These are phyloP conservation scores for Rhodotorula toruloides DNA, from an alignment of 768 basidiomycete genomes.

Conservation along the genomic window DNA sequence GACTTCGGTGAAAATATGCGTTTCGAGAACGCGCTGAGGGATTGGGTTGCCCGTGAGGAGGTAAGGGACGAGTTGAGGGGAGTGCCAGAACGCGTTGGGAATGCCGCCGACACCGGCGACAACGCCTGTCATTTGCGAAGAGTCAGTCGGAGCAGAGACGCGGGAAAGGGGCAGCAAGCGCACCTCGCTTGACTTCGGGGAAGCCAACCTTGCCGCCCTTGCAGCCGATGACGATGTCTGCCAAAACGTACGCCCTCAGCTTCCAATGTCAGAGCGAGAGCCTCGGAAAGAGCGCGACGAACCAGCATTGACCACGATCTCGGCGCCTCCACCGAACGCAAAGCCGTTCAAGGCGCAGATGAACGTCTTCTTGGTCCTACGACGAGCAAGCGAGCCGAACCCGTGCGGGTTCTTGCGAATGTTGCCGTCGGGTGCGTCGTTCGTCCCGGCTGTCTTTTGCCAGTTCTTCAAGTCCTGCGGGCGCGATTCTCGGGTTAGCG, in stretches of 20 bases:
- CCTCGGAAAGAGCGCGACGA: not conserved
- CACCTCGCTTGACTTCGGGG: constrained; percentile 40
- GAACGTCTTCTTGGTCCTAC: constrained; percentile 38
- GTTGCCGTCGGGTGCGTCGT: not conserved
- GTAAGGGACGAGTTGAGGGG: constrained; percentile 57
- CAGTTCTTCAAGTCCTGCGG: constrained; percentile 34
- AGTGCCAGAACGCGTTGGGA: constrained; percentile 21
- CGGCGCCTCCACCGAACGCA: constrained; percentile 37
- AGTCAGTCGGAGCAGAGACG: not conserved
- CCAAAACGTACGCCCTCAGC: not conserved
- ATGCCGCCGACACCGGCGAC: constrained; percentile 26
- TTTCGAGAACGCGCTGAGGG: constrained; percentile 61
- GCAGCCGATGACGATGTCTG: constrained; percentile 39
- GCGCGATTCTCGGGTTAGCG: not conserved
- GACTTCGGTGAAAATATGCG: constrained; percentile 67
- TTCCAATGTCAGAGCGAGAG: not conserved
- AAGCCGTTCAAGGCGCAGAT: constrained; percentile 41
- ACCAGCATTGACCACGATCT: constrained; percentile 33
- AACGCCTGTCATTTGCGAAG: constrained; percentile 5
- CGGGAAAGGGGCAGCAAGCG: not conserved
- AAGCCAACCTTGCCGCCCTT: constrained; percentile 34
- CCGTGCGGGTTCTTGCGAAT: constrained; percentile 25
- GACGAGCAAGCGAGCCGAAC: constrained; percentile 31
- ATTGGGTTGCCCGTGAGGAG: constrained; percentile 67
- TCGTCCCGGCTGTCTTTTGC: constrained; percentile 5